Percentiles rank a stretch among this genome's conserved stretches.
These are phyloP conservation scores for Wickerhamomyces xylosicus DNA, from an alignment of 805 yeast species.

Conservation along the genomic window DNA sequence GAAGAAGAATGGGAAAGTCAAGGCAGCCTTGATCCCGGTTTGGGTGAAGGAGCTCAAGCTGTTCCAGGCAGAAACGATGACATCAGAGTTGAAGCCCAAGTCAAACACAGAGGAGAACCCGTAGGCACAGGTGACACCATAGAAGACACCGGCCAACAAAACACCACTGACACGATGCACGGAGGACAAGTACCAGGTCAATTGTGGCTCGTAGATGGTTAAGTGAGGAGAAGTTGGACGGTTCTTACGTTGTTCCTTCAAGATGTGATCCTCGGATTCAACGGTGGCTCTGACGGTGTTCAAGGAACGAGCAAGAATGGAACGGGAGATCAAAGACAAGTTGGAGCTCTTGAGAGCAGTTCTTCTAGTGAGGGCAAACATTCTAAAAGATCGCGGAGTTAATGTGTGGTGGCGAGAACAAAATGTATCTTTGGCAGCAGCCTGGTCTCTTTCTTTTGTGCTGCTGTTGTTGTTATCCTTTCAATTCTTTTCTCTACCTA, in stretches of 20 bases:
- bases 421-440: neutral
- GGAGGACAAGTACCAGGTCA: conserved; percentile 73
- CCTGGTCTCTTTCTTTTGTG: neutral
- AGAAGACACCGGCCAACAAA: conserved; percentile 67
- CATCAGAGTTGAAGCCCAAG: conserved; percentile 25
- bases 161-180: conserved; percentile 87
- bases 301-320: conserved; percentile 6
- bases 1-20: conserved; percentile 79
- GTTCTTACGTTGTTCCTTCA: conserved; percentile 71
- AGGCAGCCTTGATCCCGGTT: conserved; percentile 52
- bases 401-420: neutral
- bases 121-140: conserved; percentile 65
- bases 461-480: neutral
- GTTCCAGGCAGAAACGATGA: conserved; percentile 27
- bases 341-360: conserved; percentile 8
- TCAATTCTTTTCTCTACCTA: neutral
- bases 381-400: neutral
- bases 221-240: conserved; percentile 92
- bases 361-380: conserved; percentile 2
- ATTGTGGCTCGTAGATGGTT: conserved; percentile 82
- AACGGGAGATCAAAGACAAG: neutral
- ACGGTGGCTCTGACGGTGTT: conserved; percentile 42
- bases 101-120: conserved; percentile 64
- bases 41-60: conserved; percentile 57
- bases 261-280: conserved; percentile 55